A percentile compares a stretch with the other conserved stretches of the same genome.
Conservation (phyloP, 148 eudicot species). For the Salicornia ramosissima region DNA sequence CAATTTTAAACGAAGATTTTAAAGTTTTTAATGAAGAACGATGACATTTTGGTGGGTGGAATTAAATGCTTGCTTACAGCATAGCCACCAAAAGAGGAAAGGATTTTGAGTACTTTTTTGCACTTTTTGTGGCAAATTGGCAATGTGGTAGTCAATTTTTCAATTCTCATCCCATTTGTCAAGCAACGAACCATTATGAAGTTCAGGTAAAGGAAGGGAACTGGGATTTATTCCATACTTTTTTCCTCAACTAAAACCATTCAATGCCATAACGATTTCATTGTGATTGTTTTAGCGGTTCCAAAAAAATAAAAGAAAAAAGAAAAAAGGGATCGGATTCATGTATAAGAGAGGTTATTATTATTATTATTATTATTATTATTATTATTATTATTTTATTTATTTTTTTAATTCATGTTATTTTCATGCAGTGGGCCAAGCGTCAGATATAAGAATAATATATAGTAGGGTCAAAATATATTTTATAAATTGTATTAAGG, state of each 20-base stretch:
- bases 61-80: not conserved
- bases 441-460: too few relatives aligned
- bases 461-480: too few relatives aligned
- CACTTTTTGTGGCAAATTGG: constrained; percentile 3
- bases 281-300: not conserved
- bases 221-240: too few relatives aligned
- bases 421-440: too few relatives aligned
- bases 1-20: too few relatives aligned
- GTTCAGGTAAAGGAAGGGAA: not conserved
- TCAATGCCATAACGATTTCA: not conserved
- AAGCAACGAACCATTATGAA: constrained; percentile 14
- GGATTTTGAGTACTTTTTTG: constrained; percentile 1
- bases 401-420: too few relatives aligned
- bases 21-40: not conserved
- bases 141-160: too few relatives aligned
- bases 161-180: not conserved
- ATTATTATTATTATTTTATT: too few relatives aligned
- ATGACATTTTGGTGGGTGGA: constrained; percentile 2
- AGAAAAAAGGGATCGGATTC: not conserved
- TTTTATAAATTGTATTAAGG: too few relatives aligned
- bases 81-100: not conserved
- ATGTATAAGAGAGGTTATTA: too few relatives aligned
- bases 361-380: too few relatives aligned
- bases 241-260: not conserved
- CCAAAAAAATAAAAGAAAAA: not conserved